Evolutionary conservation across 495 filamentous ascomycete genomes (phyloP), one percentile per base, ranked within the genome.

Genomic region (Clohesyomyces aquaticus): DNA sequence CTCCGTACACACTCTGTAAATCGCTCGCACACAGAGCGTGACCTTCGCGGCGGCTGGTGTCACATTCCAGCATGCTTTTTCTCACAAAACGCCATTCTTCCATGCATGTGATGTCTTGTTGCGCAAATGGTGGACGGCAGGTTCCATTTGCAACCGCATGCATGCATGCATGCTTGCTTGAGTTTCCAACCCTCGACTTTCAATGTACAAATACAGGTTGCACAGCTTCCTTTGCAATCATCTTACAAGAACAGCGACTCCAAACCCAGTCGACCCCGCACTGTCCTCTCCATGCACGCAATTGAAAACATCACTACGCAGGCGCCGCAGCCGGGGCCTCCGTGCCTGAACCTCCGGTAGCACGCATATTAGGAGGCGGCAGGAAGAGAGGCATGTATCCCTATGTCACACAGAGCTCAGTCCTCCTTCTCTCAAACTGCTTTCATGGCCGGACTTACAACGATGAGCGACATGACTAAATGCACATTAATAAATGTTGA

Each of bases 351-450:
- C 79, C 72, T 63, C 77, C 70, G 6, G 57, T 63, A 32, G 72
- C 74, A 12, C 67, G 70, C 18, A 71, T 69, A 16, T 69, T 61
- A 57, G 80, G 77, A 38, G 74, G 74, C 8, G 91, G 91, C 58
- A 96, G 74, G 78, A 96, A 95, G 58, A 96, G 77, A 16, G 89
- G 90, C 66, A 96, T 82, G 73, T 96, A 96, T 52, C 89, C 89
- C 84, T 86, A 71, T 29, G 61, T 55, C 9, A 41, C 38, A 49
- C 52, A 43, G 43, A 22, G 21, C 10, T 32, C 29, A 35, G 45
- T 54, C 42, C 47, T n/a, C 41, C 50, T 32, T 22, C 6, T 28
- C 8, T 22, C 16, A 23, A 14, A 28, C 11, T 43, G 0, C n/a
- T 16, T 22, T 29, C n/a, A 43, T 23, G 46, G 53, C 50, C 22